phyloP scores from a whole-genome alignment of 2,329 filamentous ascomycete species.

The Westerdykella ornata region DNA sequence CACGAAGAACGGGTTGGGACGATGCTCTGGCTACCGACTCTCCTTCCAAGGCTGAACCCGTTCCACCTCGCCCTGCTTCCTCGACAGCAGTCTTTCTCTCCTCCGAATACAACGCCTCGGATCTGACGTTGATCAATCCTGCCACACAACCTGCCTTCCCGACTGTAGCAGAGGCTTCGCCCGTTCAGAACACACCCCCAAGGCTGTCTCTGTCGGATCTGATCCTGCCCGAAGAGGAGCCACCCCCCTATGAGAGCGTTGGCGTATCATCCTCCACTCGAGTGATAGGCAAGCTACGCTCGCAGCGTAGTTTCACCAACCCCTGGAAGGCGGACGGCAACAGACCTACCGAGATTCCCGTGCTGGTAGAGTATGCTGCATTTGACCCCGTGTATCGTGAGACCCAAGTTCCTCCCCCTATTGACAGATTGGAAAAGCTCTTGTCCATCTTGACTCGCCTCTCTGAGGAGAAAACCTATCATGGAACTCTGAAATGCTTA shows the following conservation, averaged over 20 bases:
- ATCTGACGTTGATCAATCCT: conserved; percentile 41
- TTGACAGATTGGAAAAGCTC: conserved; percentile 41
- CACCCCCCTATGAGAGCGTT: conserved; percentile 45
- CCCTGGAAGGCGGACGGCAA: conserved; percentile 36
- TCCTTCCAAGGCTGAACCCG: conserved; percentile 14
- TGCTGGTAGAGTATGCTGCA: conserved; percentile 64
- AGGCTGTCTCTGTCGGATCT: conserved; percentile 41
- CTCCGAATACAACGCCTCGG: conserved; percentile 36
- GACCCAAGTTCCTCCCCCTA: conserved; percentile 43
- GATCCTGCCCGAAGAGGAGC: conserved; percentile 42
- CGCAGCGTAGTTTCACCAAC: conserved; percentile 30
- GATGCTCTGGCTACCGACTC: conserved; percentile 7
- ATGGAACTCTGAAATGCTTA: conserved; percentile 50
- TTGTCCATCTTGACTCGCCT: conserved; percentile 28
- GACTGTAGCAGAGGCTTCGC: conserved; percentile 8
- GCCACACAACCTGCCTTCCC: conserved; percentile 26
- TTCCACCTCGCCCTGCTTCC: conserved; percentile 13
- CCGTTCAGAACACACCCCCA: conserved; percentile 35
- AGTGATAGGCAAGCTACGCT: conserved; percentile 41
- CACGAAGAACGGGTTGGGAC: conserved; percentile 45
- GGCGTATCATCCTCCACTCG: conserved; percentile 41
- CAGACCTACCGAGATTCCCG: conserved; percentile 41
- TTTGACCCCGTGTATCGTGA: conserved; percentile 44
- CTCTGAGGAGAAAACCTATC: conserved; percentile 28
- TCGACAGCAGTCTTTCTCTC: conserved; percentile 24